Evolutionary conservation across 805 yeast genomes (phyloP), one percentile per base, ranked within the genome.

Genomic region (Pichia californica): DNA sequence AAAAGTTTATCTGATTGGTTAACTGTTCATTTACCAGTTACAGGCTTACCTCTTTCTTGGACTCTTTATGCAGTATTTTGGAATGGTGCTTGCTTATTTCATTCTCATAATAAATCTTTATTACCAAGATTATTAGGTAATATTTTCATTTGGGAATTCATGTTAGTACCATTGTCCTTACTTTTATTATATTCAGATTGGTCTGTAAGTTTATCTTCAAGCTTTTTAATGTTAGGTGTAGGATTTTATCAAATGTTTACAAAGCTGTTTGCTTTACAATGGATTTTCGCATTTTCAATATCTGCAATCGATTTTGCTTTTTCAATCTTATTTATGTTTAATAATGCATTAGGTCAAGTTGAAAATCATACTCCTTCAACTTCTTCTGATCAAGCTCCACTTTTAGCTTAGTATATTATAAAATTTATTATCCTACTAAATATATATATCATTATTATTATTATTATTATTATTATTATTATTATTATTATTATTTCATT

Each of bases 71-170:
- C 79, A 20, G 58, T 86, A 31, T 83, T 85, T 68, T 87, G 95
- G 95, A 83, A 83, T 57, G 94, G 94, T 36, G 88, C 94, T 2
- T 82, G 81, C 25, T 59, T 82, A 58, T 75, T 81, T 65, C 83
- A 81, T 47, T 75, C 83, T 11, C 74, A 74, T 43, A 73, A 74
- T 53, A 59, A 68, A 21, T 49, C 61, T 5, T 60, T 82, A n/a
- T 63, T 74, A 18, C 79, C 87, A 14, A 71, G 94, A 46, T 63
- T 86, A 40, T 48, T 85, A 19, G 86, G 91, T 41, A 85, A 86
- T 60, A 59, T 85, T 28, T 69, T 83, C 50, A 76, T 86, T 55
- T 87, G 95, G 95, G 81, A 77, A 58, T 81, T 83, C 64, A 67
- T 86, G 50, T 46, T 84, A 30, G 76, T 80, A 36, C 91, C 94